A percentile compares a stretch with the other conserved stretches of the same genome.
Conservation (phyloP, 495 filamentous ascomycete species). For the Pyronema omphalodes region DNA sequence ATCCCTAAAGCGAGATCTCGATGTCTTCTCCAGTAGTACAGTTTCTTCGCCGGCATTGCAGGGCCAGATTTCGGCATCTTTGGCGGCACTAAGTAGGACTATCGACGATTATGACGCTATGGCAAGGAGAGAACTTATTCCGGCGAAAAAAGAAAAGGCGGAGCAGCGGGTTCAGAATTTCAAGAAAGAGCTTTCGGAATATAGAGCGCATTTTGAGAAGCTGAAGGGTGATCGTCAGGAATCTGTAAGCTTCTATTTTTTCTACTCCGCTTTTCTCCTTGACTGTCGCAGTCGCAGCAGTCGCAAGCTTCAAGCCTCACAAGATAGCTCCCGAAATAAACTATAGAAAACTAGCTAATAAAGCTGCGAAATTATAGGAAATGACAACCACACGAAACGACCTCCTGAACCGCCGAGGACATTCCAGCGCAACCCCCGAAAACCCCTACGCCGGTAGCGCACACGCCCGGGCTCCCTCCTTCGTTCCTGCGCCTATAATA, state of each 20-base stretch:
- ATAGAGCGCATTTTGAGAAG: conserved; percentile 52
- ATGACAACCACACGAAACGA: conserved; percentile 55
- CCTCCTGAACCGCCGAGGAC: conserved; percentile 76
- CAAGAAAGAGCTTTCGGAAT: conserved; percentile 60
- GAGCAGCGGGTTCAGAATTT: conserved; percentile 72
- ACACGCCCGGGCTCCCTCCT: background rate
- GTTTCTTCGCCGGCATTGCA: conserved; percentile 45
- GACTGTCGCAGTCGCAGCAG: background rate
- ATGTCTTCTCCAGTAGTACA: conserved; percentile 46
- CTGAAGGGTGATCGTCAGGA: conserved; percentile 63
- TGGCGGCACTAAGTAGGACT: conserved; percentile 76
- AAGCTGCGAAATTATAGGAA: conserved; percentile 6
- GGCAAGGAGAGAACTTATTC: conserved; percentile 70
- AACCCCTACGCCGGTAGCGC: conserved; percentile 64
- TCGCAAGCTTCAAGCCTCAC: no score
- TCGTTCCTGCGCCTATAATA: conserved; percentile 11
- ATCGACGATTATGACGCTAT: conserved; percentile 81
- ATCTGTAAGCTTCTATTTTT: conserved; percentile 29
- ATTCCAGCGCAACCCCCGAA: conserved; percentile 72
- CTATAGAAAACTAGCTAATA: background rate
- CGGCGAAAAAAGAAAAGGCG: conserved; percentile 78
- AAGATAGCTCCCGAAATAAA: background rate
- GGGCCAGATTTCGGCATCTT: conserved; percentile 67
- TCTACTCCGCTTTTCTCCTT: background rate
- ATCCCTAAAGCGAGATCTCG: conserved; percentile 67